These are phyloP conservation scores for Ceratobasidium sp. DNA, from an alignment of 1,284 basidiomycete species.

Conservation along the genomic window DNA sequence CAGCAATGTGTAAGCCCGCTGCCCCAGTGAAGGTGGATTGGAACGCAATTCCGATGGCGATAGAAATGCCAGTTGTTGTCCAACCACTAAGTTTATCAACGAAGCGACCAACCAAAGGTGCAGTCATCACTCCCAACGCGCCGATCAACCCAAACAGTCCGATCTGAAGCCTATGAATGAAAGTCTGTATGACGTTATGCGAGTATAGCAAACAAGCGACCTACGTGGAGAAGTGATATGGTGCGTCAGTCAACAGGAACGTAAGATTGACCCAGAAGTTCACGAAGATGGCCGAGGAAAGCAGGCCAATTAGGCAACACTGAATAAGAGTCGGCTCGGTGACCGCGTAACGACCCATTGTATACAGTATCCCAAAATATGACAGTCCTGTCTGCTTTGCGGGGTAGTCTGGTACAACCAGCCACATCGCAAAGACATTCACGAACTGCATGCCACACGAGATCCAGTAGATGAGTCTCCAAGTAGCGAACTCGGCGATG, in stretches of 20 bases:
- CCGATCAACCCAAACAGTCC: constrained; percentile 77
- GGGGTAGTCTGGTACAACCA: constrained; percentile 73
- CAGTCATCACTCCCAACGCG: constrained; percentile 67
- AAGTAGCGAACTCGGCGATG: constrained; percentile 66
- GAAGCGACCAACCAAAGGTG: constrained; percentile 65
- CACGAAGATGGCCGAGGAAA: constrained; percentile 64
- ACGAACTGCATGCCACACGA: constrained; percentile 64
- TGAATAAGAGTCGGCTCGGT: constrained; percentile 76
- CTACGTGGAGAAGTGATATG: constrained; percentile 71
- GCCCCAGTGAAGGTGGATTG: constrained; percentile 63
- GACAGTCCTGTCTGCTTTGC: constrained; percentile 62
- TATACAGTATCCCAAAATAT: constrained; percentile 67
- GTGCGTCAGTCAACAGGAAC: constrained; percentile 69
- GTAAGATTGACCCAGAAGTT: constrained; percentile 77
- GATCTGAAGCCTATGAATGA: constrained; percentile 56
- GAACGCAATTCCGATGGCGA: constrained; percentile 55
- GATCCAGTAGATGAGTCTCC: constrained; percentile 72
- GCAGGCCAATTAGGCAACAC: constrained; percentile 63
- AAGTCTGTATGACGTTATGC: background rate
- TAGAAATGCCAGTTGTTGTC: constrained; percentile 66
- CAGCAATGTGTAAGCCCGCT: constrained; percentile 65
- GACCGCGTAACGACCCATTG: constrained; percentile 69
- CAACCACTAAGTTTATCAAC: constrained; percentile 72
- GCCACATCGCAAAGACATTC: constrained; percentile 62
- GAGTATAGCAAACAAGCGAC: constrained; percentile 43